Evolutionary conservation across 306 rosid genomes (phyloP).

Genomic region (Cotoneaster glaucophyllus): DNA sequence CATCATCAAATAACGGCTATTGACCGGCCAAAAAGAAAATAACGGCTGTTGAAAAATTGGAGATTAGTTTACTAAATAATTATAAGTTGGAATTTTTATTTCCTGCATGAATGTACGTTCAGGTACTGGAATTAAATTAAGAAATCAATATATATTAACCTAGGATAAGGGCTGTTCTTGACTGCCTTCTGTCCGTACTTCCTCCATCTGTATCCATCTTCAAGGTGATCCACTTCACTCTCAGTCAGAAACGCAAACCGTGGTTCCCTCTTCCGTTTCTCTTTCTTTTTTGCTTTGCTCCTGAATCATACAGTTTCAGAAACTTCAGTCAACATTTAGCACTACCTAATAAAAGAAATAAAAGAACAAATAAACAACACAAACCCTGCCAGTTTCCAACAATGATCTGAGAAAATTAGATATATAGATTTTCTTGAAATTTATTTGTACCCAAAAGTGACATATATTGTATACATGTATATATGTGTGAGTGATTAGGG

Average conservation of each 20-base stretch:
- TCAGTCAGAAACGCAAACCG: conserved; percentile 82
- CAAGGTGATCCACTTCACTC: conserved; percentile 88
- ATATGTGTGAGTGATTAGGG: not conserved
- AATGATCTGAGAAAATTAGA: not conserved
- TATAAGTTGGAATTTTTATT: not conserved
- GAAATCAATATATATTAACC: conserved; percentile 26
- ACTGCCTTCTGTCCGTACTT: conserved; percentile 96
- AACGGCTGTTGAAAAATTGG: not conserved
- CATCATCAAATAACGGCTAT: not conserved
- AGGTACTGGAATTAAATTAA: not conserved
- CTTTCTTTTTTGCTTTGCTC: conserved; percentile 67
- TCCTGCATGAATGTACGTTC: not conserved
- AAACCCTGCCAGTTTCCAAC: not conserved
- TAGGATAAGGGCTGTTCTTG: conserved; percentile 88
- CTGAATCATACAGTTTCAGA: conserved; percentile 23
- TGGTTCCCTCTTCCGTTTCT: conserved; percentile 67
- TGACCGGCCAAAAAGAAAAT: not conserved
- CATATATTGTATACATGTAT: too few relatives aligned
- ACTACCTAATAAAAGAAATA: not conserved
- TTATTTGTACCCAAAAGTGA: too few relatives aligned
- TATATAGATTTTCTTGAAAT: too few relatives aligned
- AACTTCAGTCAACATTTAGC: not conserved
- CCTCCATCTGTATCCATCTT: conserved; percentile 97
- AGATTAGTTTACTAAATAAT: not conserved
- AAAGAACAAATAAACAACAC: too few relatives aligned